A percentile compares a stretch with the other conserved stretches of the same genome.
phyloP scores from a whole-genome alignment of 805 yeast species.

The Saturnispora sekii region DNA sequence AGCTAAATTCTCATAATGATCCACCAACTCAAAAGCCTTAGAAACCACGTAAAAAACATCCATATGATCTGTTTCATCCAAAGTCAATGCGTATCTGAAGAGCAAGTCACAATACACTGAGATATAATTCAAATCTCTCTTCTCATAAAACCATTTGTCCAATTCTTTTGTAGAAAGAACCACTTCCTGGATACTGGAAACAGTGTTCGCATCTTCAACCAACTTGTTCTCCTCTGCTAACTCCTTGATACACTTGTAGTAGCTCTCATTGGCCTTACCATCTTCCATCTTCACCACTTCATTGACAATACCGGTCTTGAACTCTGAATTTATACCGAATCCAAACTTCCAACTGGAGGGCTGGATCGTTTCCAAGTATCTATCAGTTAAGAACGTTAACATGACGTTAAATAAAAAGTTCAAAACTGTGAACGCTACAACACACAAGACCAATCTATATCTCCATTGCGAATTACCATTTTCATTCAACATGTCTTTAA shows the following conservation, averaged over 20 bases:
- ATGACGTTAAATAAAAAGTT: constrained; percentile 27
- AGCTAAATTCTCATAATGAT: constrained; percentile 20
- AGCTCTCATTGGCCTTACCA: constrained; percentile 26
- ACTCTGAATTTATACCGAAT: constrained; percentile 21
- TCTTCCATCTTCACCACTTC: constrained; percentile 29
- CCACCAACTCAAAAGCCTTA: constrained; percentile 24
- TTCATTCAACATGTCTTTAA: constrained; percentile 20
- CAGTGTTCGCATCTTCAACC: constrained; percentile 14
- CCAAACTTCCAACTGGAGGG: constrained; percentile 23
- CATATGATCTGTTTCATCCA: constrained; percentile 19
- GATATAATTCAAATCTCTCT: constrained; percentile 26
- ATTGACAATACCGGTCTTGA: constrained; percentile 30
- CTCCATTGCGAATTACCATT: constrained; percentile 35
- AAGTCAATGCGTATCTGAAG: constrained; percentile 30
- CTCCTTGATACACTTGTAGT: constrained; percentile 23
- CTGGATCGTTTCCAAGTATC: constrained; percentile 23
- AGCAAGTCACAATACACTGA: constrained; percentile 30
- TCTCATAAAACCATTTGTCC: constrained; percentile 20
- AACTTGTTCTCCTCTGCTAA: constrained; percentile 26
- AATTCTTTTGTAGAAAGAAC: constrained; percentile 16
- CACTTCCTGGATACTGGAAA: constrained; percentile 16
- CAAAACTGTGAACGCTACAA: constrained; percentile 33
- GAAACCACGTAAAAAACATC: constrained; percentile 21
- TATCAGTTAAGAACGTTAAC: constrained; percentile 25
- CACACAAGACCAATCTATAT: constrained; percentile 33